Evolutionary conservation across 2,329 filamentous ascomycete genomes (phyloP), one percentile per base, ranked within the genome.

Genomic region (Paecilomyces fulvus): DNA sequence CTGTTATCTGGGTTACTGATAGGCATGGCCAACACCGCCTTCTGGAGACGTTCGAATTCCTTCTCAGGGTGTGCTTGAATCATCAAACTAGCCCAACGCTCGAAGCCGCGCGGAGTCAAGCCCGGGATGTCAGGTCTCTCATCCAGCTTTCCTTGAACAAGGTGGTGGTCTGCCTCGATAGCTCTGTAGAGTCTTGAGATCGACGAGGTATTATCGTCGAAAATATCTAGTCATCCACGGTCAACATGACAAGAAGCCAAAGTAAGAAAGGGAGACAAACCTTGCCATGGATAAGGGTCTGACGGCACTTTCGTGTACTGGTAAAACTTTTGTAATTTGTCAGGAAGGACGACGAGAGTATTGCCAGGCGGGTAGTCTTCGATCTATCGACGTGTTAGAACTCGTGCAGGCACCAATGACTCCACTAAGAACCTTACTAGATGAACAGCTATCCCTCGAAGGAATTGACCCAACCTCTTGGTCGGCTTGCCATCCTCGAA

Each of bases 261-360:
- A 8, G 33, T 23, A 23, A 51, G 17, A 21, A 43, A 43, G n/a
- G 30, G 14, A 12, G 37, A 67, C 80, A 71, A 73, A 87, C 86
- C 79, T 61, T 81, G 72, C 77, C 89, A 90, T 1, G 84, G 85
- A 67, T 89, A 86, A 2, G 79, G 76, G 64, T 95, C 90, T 12
- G 79, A 73, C 0, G 82, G 73, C 1, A 91, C 69, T 53, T 79
- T 79, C 57, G 87, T 87, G 55, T 83, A 81, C 14, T 81, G 77
- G 67, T 95, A 95, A 62, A 92, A 89, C 51, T 80, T 79, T 12
- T 83, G 79, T 76, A 96, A 81, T 73, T 94, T 94, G 4, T 83
- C 75, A 0, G 90, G 90, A 0, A 87, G 83, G 33, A 95, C 79
- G 48, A 94, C 88, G 14, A 92, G 75, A 31, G 81, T 86, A 52